Conservation (phyloP, 2,329 filamentous ascomycete species). For the Xylaria sp. region DNA sequence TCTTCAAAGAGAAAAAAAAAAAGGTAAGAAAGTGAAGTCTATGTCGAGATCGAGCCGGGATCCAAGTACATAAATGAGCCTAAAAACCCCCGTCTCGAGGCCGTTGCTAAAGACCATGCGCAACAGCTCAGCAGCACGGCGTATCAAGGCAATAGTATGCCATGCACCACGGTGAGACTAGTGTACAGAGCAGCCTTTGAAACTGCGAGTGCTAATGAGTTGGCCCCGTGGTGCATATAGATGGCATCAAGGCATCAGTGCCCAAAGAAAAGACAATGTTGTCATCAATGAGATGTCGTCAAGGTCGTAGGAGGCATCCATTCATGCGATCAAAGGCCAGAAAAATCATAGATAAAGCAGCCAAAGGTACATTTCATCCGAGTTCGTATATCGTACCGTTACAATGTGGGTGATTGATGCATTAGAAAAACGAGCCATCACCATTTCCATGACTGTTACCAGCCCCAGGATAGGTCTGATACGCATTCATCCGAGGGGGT, state of each 20-base stretch:
- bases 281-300: slow-evolving; percentile 35
- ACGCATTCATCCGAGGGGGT: slow-evolving; percentile 39
- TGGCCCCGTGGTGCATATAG: slow-evolving; percentile 32
- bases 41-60: slow-evolving; percentile 35
- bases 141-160: slow-evolving; percentile 25
- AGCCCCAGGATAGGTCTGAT: slow-evolving; percentile 37
- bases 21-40: slow-evolving; percentile 31
- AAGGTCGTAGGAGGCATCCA: slow-evolving; percentile 42
- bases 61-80: slow-evolving; percentile 39
- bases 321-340: slow-evolving; percentile 39
- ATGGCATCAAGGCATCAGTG: slow-evolving; percentile 27
- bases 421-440: slow-evolving; percentile 40
- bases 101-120: slow-evolving; percentile 20
- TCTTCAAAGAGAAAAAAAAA: slow-evolving; percentile 27
- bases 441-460: slow-evolving; percentile 29
- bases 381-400: slow-evolving; percentile 42
- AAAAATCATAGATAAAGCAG: slow-evolving; percentile 33
- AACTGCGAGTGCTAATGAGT: slow-evolving; percentile 32
- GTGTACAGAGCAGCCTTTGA: slow-evolving; percentile 40
- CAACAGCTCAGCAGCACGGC: slow-evolving; percentile 27
- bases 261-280: slow-evolving; percentile 32
- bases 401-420: slow-evolving; percentile 33
- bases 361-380: slow-evolving; percentile 34
- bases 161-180: slow-evolving; percentile 39
- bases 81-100: slow-evolving; percentile 20